Base-by-base conservation (phyloP, 2,329 filamentous ascomycete species). In the Neonectria faginata region DNA sequence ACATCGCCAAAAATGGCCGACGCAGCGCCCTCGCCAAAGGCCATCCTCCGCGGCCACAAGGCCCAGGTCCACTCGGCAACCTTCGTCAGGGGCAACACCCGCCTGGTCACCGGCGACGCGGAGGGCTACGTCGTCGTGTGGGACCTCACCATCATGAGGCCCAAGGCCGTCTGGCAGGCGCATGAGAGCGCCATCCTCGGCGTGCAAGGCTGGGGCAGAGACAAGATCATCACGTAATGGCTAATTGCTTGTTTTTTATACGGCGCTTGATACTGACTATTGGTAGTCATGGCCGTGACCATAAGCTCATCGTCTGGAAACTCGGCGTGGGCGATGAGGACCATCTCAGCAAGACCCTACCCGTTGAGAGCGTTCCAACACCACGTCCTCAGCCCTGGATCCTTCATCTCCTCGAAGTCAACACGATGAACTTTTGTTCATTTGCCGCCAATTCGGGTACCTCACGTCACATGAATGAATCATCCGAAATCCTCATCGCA, bases 391-490 rank as follows among this genome's bases (percentile, higher is more conserved):
- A 90, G 72, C 96, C 96, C 31, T 97, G 93, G 93, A 82, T 97
- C n/a, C 79, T 97, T 22, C 88, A 97, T 78, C 86, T 92, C 4
- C 81, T 99, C 5, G 85, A 92, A 5, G 93, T 98, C 47, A 97
- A 97, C 75, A 93, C 95, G 1, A 87, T 98, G 81, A 99, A 98
- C 76, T 99, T 98, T 77, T 99, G 96, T 76, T 86, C 91, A 2
- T 97, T 97, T 77, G 85, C 91, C 2, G 84, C 86, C 66, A 90
- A 90, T 75, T 64, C 82, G 64, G 75, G 79, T 47, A 64, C 65
- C 8, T 71, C 78, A 7, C 67, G 66, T 20, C 31, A 66, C 41
- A 57, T 73, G 11, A 66, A 73, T 4, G 59, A 70, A 2, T 66
- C 70, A 3, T 74, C 80, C 9, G 81, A 84, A 62, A 81, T 92